Evolutionary conservation across 1,139 yeast species (phyloP).

Genomic region (Nematodospora anomalae): DNA sequence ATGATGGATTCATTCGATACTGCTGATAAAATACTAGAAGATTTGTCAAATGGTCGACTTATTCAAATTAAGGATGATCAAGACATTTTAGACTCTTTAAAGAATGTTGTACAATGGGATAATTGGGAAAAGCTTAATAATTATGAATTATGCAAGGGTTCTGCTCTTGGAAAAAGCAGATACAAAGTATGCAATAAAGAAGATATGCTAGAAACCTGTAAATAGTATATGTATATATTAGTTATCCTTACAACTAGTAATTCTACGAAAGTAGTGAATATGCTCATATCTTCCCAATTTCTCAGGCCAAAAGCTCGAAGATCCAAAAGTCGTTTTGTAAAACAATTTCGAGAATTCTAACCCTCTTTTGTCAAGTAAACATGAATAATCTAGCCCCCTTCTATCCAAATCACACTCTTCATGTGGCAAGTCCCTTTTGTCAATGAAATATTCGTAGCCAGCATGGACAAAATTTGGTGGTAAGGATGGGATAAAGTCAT

Average conservation of each 20-base stretch:
- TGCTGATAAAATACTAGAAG: slow-evolving; percentile 63
- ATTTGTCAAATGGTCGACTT: slow-evolving; percentile 40
- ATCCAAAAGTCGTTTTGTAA: slow-evolving; percentile 2
- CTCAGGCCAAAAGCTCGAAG: slow-evolving; percentile 24
- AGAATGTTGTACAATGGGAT: slow-evolving; percentile 55
- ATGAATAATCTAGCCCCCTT: slow-evolving; percentile 15
- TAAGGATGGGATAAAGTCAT: slow-evolving; percentile 56
- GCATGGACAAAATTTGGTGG: slow-evolving; percentile 56
- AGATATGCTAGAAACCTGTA: slow-evolving; percentile 47
- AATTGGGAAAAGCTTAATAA: slow-evolving; percentile 68
- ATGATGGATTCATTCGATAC: slow-evolving; percentile 83
- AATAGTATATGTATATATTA: slow-evolving; percentile 8
- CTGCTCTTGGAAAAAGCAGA: slow-evolving; percentile 49
- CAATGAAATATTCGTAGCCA: slow-evolving; percentile 51
- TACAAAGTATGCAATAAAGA: slow-evolving; percentile 52
- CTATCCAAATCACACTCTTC: slow-evolving; percentile 31
- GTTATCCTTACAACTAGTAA: slow-evolving; percentile 31
- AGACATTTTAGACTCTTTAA: slow-evolving; percentile 19
- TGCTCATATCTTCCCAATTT: slow-evolving; percentile 34
- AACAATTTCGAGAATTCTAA: neutral
- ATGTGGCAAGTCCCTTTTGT: slow-evolving; percentile 49
- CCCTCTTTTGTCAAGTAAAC: slow-evolving; percentile 9
- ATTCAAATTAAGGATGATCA: slow-evolving; percentile 16
- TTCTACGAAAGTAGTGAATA: slow-evolving; percentile 32
- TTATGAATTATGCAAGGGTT: slow-evolving; percentile 54